Base-by-base conservation (phyloP, 495 filamentous ascomycete species). In the Evansstolkia leycettana region DNA sequence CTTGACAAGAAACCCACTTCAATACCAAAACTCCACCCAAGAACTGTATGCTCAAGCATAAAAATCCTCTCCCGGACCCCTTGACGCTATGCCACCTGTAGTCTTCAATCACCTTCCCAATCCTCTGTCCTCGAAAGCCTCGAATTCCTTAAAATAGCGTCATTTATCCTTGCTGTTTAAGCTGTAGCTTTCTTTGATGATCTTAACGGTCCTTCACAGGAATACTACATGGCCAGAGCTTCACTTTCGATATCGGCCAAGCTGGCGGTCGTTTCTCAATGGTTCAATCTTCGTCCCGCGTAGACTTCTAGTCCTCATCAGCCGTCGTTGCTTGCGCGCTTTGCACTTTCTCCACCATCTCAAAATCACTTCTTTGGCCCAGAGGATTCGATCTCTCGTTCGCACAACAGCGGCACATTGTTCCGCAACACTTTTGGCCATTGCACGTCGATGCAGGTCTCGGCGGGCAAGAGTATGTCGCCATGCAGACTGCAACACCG, bases 281-380 rank as follows among this genome's bases (percentile, higher is more conserved):
- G 27, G 27, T 5, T 29, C 12, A n/a, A 29, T n/a, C 27, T n/a
- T 29, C 27, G 5, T 29, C 27, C 27, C 27, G 12, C 5, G 27
- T 5, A 3, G 27, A 29, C 4, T 29, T 29, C 11, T 29, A n/a
- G 16, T 31, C 29, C n/a, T 31, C 29, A 15, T 10, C 17, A 15
- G 5, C 5, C 29, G n/a, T 38, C 30, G 43, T 24, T 42, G 41
- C 11, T 42, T 45, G 15, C 36, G 47, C 17, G 48, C 20, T 37
- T 42, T 42, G 26, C 32, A 25, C 17, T 38, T 34, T 41, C 52
- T 65, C 69, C 69, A 72, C 41, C 54, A 60, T 24, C 52, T 45
- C 32, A 60, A 45, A 17, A 81, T 73, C 5, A 58, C 60, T 6
- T 48, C 42, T 7, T 71, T 73, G 9, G 76, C 76, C 48, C 64